phyloP scores from a whole-genome alignment of 225 moss, liverwort and hornwort species.

The Sphagnum contortum region DNA sequence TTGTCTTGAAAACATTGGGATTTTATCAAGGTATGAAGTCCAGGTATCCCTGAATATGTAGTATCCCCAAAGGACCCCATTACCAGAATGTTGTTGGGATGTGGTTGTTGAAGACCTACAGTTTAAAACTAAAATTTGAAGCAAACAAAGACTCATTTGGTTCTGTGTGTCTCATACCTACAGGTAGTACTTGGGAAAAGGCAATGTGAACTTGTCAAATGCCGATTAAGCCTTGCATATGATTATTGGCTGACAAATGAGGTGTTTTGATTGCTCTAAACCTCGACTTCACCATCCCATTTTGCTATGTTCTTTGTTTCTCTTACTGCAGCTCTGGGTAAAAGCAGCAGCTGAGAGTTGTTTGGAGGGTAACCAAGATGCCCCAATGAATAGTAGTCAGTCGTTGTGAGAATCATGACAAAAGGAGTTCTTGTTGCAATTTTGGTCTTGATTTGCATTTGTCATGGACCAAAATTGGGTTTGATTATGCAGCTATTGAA shows the following conservation, averaged over 20 bases:
- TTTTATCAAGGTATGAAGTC: too few relatives aligned
- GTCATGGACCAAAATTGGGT: not conserved
- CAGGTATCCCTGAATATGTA: too few relatives aligned
- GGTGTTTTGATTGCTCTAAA: constrained; percentile 19
- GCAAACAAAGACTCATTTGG: too few relatives aligned
- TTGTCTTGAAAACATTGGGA: too few relatives aligned
- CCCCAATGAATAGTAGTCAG: not conserved
- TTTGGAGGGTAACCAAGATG: too few relatives aligned
- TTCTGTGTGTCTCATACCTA: constrained; percentile 1
- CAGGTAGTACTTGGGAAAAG: constrained; percentile 24
- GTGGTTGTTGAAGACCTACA: too few relatives aligned
- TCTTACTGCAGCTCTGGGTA: not conserved
- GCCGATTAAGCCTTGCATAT: constrained; percentile 68
- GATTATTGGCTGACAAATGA: constrained; percentile 86
- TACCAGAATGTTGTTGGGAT: too few relatives aligned
- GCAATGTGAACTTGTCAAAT: constrained; percentile 52
- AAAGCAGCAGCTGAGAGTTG: too few relatives aligned
- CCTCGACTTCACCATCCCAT: too few relatives aligned
- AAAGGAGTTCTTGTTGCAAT: not conserved
- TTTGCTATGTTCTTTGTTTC: too few relatives aligned
- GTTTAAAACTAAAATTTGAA: too few relatives aligned
- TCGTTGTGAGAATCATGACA: not conserved
- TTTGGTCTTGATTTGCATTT: not conserved
- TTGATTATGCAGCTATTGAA: constrained; percentile 45
- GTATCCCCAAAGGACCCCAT: too few relatives aligned